Conservation (phyloP, 1,284 basidiomycete species). For the Mycosarcoma mackinlayi region DNA sequence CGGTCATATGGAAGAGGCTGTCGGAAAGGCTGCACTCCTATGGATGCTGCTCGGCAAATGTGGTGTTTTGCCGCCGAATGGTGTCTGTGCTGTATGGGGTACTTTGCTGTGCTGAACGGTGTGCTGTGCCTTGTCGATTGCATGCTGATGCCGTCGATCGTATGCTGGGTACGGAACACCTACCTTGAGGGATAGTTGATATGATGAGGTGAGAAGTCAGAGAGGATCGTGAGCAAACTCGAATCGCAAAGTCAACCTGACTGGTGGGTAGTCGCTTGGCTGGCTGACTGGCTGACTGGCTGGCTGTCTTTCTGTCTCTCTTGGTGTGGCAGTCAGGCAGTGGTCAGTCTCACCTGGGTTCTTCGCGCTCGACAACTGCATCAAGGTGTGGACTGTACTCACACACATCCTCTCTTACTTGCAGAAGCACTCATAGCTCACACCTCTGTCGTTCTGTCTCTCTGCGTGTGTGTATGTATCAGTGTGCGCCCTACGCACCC, state of each 20-base stretch:
- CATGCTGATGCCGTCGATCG: constrained; percentile 12
- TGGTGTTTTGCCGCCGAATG: constrained; percentile 5
- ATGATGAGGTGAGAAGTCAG: constrained; percentile 50
- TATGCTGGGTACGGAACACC: constrained; percentile 26
- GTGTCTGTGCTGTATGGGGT: too few species aligned
- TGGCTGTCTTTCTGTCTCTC: not conserved
- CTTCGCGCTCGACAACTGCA: too few species aligned
- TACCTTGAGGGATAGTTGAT: constrained; percentile 56
- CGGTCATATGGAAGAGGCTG: too few species aligned
- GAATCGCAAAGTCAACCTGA: constrained; percentile 34
- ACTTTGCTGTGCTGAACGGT: constrained; percentile 1
- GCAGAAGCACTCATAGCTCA: too few species aligned
- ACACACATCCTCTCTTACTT: too few species aligned
- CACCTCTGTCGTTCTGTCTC: too few species aligned
- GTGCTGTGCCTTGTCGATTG: constrained; percentile 31
- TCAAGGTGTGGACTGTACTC: too few species aligned
- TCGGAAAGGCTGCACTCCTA: not conserved
- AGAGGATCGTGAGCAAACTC: constrained; percentile 52
- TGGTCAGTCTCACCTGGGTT: too few species aligned
- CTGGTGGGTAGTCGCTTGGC: constrained; percentile 1
- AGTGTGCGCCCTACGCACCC: too few species aligned
- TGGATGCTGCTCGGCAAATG: not conserved
- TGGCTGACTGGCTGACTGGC: not conserved
- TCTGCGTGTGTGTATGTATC: too few species aligned
- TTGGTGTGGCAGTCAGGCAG: not conserved